phyloP scores from a whole-genome alignment of 441 rosid genomes.

The Jatropha multifida region DNA sequence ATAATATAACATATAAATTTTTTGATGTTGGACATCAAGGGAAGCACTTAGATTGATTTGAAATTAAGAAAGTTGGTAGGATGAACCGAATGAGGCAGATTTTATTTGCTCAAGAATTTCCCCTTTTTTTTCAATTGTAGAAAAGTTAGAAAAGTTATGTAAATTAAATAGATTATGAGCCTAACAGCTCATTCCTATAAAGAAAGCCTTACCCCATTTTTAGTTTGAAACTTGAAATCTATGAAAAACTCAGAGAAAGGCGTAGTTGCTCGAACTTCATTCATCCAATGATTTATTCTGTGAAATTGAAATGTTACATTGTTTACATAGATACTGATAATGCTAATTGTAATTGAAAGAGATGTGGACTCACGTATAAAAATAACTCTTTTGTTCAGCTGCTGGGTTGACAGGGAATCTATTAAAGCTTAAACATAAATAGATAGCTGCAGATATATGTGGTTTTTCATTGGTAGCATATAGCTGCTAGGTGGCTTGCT shows the following conservation, averaged over 20 bases:
- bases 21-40: not conserved
- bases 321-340: not conserved
- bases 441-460: not conserved
- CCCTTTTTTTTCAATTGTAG: no score
- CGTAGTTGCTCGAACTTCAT: not conserved
- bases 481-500: not conserved
- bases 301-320: not conserved
- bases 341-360: not conserved
- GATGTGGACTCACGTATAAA: not conserved
- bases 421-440: not conserved
- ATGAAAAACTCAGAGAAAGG: not conserved
- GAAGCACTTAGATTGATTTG: not conserved
- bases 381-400: not conserved
- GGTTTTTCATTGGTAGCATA: not conserved
- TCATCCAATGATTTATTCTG: not conserved
- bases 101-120: not conserved
- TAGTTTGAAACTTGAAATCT: not conserved
- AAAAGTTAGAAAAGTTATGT: not conserved
- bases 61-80: not conserved
- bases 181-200: not conserved
- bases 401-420: not conserved
- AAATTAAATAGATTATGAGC: not conserved
- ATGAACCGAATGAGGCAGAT: constrained; percentile 1
- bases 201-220: not conserved
- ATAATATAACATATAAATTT: not conserved